A percentile compares a stretch with the other conserved stretches of the same genome.
These are phyloP conservation scores for Albizia julibrissin DNA, from an alignment of 306 rosid species.

Conservation along the genomic window DNA sequence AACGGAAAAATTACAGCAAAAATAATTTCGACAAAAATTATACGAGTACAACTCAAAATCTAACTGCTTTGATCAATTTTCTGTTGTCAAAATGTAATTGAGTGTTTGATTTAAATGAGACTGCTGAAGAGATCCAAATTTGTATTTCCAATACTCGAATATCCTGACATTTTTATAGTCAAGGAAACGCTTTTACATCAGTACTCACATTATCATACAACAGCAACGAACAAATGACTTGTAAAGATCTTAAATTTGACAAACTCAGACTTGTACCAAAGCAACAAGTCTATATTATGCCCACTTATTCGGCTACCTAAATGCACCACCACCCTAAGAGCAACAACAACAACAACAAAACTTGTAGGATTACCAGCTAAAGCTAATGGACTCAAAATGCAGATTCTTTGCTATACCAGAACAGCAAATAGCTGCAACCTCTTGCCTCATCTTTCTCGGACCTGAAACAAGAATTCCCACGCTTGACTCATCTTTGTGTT, in stretches of 20 bases:
- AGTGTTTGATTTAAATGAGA: not conserved
- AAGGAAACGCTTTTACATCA: not conserved
- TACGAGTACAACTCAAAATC: too few species aligned
- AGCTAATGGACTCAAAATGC: constrained; percentile 76
- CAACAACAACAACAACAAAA: not conserved
- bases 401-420: constrained; percentile 54
- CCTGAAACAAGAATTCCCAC: constrained; percentile 64
- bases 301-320: not conserved
- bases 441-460: constrained; percentile 68
- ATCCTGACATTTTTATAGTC: not conserved
- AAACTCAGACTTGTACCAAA: not conserved
- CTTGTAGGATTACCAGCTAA: constrained; percentile 56
- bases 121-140: not conserved
- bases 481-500: constrained; percentile 45
- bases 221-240: not conserved
- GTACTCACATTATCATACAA: not conserved
- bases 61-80: too few species aligned
- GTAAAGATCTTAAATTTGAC: not conserved
- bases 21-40: too few species aligned
- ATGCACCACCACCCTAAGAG: not conserved
- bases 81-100: too few species aligned
- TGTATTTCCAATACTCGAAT: not conserved
- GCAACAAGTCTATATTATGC: not conserved
- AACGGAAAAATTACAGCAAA: too few species aligned
- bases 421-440: constrained; percentile 72